Evolutionary conservation across 2,329 filamentous ascomycete genomes (phyloP).

Genomic region (Hypomyces perniciosus): DNA sequence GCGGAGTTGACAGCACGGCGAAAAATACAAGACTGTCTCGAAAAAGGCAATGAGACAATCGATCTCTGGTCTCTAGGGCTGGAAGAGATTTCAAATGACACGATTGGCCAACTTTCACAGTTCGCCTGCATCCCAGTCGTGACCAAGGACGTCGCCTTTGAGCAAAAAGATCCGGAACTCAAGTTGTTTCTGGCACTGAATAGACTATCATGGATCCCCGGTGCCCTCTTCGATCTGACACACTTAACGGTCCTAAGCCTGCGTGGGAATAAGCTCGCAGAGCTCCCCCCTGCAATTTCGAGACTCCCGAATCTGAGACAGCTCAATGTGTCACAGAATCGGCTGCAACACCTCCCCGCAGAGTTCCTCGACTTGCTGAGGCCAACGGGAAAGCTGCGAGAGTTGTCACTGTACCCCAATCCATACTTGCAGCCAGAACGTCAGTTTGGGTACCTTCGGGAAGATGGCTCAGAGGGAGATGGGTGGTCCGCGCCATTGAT

Average conservation of each 20-base stretch:
- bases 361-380: constrained; percentile 55
- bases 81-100: constrained; percentile 48
- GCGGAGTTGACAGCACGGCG: constrained; percentile 40
- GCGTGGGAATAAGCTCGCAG: constrained; percentile 55
- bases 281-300: constrained; percentile 55
- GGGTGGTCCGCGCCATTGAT: background rate
- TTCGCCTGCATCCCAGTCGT: constrained; percentile 50
- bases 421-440: constrained; percentile 45
- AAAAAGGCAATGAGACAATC: constrained; percentile 52
- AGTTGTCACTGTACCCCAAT: constrained; percentile 57
- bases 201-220: constrained; percentile 48
- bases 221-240: constrained; percentile 55
- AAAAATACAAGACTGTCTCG: constrained; percentile 48
- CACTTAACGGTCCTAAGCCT: constrained; percentile 60
- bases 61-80: constrained; percentile 56
- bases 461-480: constrained; percentile 1
- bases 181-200: constrained; percentile 59
- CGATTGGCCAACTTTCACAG: constrained; percentile 50
- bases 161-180: constrained; percentile 51
- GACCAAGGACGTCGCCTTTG: constrained; percentile 52
- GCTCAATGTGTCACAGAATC: constrained; percentile 62
- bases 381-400: constrained; percentile 38
- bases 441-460: background rate
- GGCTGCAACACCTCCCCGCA: constrained; percentile 53
- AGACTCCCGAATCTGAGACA: constrained; percentile 52